Evolutionary conservation across 768 basidiomycete species (phyloP).

Genomic region (Rickenella mellea): DNA sequence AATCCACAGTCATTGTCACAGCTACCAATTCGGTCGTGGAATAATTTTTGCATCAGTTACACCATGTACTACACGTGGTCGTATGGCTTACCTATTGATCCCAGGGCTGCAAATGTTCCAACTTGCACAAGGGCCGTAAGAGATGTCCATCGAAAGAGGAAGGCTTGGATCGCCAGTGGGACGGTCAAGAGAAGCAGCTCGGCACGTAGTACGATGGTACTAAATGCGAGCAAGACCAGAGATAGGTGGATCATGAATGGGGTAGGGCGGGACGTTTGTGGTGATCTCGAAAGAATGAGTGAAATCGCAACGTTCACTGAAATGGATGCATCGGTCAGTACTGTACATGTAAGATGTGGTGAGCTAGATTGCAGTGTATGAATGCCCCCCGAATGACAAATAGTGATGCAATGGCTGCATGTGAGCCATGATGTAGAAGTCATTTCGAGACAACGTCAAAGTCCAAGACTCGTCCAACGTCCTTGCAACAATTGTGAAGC

Average conservation of each 20-base stretch:
- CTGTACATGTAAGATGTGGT: not conserved
- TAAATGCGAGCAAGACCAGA: slow-evolving; percentile 53
- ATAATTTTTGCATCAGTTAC: not conserved
- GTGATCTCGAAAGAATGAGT: slow-evolving; percentile 34
- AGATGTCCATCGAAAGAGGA: slow-evolving; percentile 32
- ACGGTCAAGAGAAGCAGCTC: slow-evolving; percentile 66
- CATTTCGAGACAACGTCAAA: no score
- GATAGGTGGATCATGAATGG: slow-evolving; percentile 26
- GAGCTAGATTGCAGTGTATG: not conserved
- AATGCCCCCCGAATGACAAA: no score
- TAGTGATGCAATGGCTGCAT: not conserved
- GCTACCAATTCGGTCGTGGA: slow-evolving; percentile 24
- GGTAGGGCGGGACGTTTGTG: slow-evolving; percentile 30
- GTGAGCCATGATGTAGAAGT: no score
- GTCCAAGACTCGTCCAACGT: no score
- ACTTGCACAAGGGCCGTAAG: slow-evolving; percentile 35
- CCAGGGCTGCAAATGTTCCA: slow-evolving; percentile 37
- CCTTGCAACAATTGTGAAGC: no score
- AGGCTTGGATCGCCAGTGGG: slow-evolving; percentile 47
- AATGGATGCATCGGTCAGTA: no score
- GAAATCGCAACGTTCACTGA: slow-evolving; percentile 56
- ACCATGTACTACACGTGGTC: no score
- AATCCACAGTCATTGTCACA: slow-evolving; percentile 61
- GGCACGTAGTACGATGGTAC: slow-evolving; percentile 66
- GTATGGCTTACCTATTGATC: slow-evolving; percentile 40